Evolutionary conservation across 1,284 basidiomycete genomes (phyloP).

Genomic region (Tremellales sp.): DNA sequence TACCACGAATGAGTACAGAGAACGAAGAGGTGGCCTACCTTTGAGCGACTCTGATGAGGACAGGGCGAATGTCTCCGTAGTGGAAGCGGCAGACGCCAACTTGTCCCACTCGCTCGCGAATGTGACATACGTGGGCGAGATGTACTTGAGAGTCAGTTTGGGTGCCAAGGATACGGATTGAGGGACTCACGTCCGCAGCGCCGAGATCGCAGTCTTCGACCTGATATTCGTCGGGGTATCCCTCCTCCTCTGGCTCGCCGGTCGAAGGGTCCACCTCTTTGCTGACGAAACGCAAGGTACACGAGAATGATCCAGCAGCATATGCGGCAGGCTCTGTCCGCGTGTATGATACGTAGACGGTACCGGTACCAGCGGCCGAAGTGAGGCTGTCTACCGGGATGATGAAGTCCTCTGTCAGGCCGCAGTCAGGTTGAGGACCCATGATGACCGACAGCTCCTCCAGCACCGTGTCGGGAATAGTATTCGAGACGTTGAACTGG

Average conservation of each 20-base stretch:
- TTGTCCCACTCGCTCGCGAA: conserved; percentile 96
- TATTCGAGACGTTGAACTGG: conserved; percentile 99
- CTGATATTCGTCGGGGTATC: conserved; percentile 98
- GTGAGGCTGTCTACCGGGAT: conserved; percentile 73
- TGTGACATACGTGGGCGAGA: conserved; percentile 84
- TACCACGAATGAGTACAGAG: no score
- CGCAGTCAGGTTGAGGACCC: conserved; percentile 69
- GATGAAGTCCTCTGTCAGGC: conserved; percentile 90
- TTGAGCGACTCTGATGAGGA: conserved; percentile 90
- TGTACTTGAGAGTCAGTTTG: conserved; percentile 56
- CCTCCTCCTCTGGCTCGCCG: conserved; percentile 96
- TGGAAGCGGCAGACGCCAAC: conserved; percentile 65
- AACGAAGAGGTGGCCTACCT: conserved; percentile 57
- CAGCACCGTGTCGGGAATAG: conserved; percentile 94
- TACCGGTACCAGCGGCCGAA: conserved; percentile 65
- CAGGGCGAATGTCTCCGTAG: conserved; percentile 91
- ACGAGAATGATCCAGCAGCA: conserved; percentile 79
- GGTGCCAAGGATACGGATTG: conserved; percentile 46
- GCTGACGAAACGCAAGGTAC: conserved; percentile 91
- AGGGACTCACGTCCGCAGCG: conserved; percentile 60
- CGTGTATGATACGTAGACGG: conserved; percentile 92
- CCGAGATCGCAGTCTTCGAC: conserved; percentile 92
- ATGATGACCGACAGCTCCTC: conserved; percentile 95
- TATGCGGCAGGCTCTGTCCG: conserved; percentile 73
- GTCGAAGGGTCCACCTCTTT: conserved; percentile 96